Evolutionary conservation across 1,139 yeast species (phyloP), one percentile per base, ranked within the genome.

Genomic region (Arxiozyma slooffiae): DNA sequence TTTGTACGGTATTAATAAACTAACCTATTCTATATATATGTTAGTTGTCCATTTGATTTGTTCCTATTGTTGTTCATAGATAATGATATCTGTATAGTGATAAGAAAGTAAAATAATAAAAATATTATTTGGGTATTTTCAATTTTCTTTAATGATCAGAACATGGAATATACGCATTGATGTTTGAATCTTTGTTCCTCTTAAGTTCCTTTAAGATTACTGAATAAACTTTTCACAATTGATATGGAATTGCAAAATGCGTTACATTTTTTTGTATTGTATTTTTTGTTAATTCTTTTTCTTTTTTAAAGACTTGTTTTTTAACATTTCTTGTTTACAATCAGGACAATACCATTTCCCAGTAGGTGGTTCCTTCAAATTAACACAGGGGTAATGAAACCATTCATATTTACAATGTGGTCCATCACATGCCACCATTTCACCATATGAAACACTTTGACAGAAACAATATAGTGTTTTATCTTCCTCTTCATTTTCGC

Each of bases 331-430:
- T 47, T 63, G 68, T 46, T 60, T 53, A 52, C 87, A 81, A 49
- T 76, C 79, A 0, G 88, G 85, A 70, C 92, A 84, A 61, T 78
- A 81, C 92, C 92, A 84, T 54, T 77, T 78, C 48, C 81, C 85
- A 59, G 77, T 78, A 0, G 90, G 89, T 2, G 86, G 85, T 38
- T 78, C 75, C 8, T 78, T 76, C 48, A 83, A 68, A 1, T 85
- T 85, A 48, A 84, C 87, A 72, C 92, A 84, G 52, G 77, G 73
- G 74, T 85, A 83, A 65, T 84, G 92, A 62, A 82, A 84, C 92
- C 92, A 84, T 61, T 81, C 87, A 56, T 70, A 76, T 56, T 78
- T 75, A 68, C 92, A 84, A 53, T 79, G 78, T 21, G 79, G 79
- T 52, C 84, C 82, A 61, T 84, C 92, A 64, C 92, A 84, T 0